phyloP scores from a whole-genome alignment of 306 rosid species.

The Rosa persica region DNA sequence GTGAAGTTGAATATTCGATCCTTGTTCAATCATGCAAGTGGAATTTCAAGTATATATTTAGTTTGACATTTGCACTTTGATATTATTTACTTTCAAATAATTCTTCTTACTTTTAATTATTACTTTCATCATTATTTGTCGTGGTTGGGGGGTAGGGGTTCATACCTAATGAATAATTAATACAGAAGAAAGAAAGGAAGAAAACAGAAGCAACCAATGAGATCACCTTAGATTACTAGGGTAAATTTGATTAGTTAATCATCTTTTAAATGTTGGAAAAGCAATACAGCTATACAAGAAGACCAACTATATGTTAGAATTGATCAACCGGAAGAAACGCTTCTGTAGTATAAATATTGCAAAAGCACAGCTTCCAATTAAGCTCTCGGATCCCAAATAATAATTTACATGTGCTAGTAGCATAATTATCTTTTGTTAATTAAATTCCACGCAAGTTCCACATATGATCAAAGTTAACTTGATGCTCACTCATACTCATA shows the following conservation, averaged over 20 bases:
- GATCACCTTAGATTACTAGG: neutral
- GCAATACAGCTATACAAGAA: neutral
- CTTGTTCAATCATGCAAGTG: no score
- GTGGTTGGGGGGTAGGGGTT: neutral
- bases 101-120: neutral
- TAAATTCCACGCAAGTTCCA: neutral
- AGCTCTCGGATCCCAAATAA: neutral
- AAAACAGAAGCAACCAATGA: neutral
- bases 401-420: neutral
- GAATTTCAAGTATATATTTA: neutral
- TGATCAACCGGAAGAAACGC: neutral
- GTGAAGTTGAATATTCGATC: neutral
- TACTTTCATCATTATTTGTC: neutral
- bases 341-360: neutral
- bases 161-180: neutral
- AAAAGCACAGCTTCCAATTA: neutral
- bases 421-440: neutral
- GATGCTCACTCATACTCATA: constrained; percentile 2
- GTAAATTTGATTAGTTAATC: neutral
- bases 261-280: neutral
- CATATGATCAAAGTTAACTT: neutral
- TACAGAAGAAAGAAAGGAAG: neutral
- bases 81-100: no score
- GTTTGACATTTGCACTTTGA: neutral
- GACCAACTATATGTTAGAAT: neutral